Base-by-base conservation (phyloP, 345 rosid genomes). In the Populus nigra region DNA sequence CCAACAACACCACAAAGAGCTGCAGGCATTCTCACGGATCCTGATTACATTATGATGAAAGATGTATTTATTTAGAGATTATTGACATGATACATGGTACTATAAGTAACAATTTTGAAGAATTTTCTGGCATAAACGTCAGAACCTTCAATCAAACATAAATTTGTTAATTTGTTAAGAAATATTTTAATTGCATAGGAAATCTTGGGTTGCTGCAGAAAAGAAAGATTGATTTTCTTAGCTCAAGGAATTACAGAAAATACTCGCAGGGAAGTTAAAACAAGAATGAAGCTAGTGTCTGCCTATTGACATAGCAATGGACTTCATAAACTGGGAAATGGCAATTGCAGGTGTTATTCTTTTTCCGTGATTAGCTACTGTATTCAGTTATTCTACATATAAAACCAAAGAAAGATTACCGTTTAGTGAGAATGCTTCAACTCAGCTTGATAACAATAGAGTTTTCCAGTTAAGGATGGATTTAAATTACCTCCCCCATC, bases 1-100 rank as follows among this genome's bases (percentile, higher is more conserved):
- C 96, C 96, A 76, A 89, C 85, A 67, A 90, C 89, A 25, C 96
- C 96, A 73, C 96, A 90, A 33, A 91, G 92, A 74, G 96, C 86
- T 33, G 92, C 96, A 43, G 96, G 93, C 89, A 89, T 82, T 78
- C 93, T 82, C 11, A 91, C 96, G 3, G 96, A 91, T 25, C 96
- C 96, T 91, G 77, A 22, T 74, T 11, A 71, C 8, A 66, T 50
- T n/a, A 22, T 16, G 45, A n/a, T 11, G 49, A 45, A 38, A 31
- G n/a, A 53, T 31, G 61, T 3, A 2, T 11, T 8, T 15, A 20
- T 13, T 12, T 57, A 35, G 38, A 59, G 3, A 25, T 57, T 53
- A 1, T 16, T 55, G 61, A 22, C 25, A 22, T 55, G 61, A 55
- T 55, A 55, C 10, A 55, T 22, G 23, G 61, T 8, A 6, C 8